Evolutionary conservation across 169 alveolate species (phyloP).

Genomic region (Plasmodium blacklocki): DNA sequence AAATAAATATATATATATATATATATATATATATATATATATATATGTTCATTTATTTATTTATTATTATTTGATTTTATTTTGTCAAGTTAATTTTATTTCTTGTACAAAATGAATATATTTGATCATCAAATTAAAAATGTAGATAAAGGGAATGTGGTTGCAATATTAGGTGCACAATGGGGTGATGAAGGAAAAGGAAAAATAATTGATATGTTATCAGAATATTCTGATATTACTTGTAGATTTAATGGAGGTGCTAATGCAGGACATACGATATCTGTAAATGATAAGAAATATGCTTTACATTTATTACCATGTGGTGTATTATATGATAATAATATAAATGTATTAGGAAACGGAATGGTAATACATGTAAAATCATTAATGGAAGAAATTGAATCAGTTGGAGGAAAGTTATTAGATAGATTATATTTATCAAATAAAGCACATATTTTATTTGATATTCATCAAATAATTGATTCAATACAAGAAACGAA

Average conservation of each 20-base stretch:
- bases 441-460: constrained; percentile 93
- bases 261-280: constrained; percentile 95
- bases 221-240: constrained; percentile 90
- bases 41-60: background rate
- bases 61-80: background rate
- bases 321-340: constrained; percentile 89
- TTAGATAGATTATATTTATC: constrained; percentile 87
- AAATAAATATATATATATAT: background rate
- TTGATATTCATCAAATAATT: constrained; percentile 86
- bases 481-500: constrained; percentile 84
- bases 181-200: constrained; percentile 99
- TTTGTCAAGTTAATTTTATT: background rate
- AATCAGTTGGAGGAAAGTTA: constrained; percentile 72
- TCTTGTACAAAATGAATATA: constrained; percentile 47
- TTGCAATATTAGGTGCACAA: constrained; percentile 92
- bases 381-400: constrained; percentile 78
- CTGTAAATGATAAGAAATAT: constrained; percentile 86
- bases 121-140: constrained; percentile 55
- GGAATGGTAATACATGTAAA: constrained; percentile 93
- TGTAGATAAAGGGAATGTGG: constrained; percentile 75
- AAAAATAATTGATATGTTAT: constrained; percentile 93
- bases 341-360: constrained; percentile 92
- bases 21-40: constrained; percentile 7
- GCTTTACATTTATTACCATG: constrained; percentile 96
- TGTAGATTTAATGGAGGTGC: constrained; percentile 96